phyloP scores from a whole-genome alignment of 2,329 filamentous ascomycete genomes.

The Dactylellina sp. region DNA sequence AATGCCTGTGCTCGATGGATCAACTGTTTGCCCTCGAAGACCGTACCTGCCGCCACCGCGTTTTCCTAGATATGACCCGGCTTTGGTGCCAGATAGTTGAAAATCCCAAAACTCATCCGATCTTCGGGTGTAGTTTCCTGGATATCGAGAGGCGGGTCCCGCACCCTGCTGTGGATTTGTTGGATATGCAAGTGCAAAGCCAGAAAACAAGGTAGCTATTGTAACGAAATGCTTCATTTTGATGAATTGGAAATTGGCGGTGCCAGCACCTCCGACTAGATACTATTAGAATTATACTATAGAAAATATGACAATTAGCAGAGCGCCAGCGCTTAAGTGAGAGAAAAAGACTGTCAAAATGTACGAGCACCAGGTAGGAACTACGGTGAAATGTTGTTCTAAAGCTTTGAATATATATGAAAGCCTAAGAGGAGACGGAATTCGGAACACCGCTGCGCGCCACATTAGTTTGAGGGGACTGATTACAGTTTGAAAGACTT shows the following conservation, averaged over 20 bases:
- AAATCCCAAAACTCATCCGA: conserved; percentile 87
- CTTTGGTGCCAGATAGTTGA: conserved; percentile 84
- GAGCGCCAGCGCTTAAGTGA: too few species aligned
- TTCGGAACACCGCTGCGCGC: too few species aligned
- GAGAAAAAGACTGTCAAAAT: too few species aligned
- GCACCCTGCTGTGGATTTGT: not conserved
- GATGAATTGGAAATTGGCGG: not conserved
- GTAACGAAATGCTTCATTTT: conserved; percentile 2
- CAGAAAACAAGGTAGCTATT: not conserved
- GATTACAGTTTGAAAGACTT: too few species aligned
- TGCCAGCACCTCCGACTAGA: not conserved
- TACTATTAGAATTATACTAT: not conserved
- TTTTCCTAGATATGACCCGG: conserved; percentile 72
- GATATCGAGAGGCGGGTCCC: conserved; percentile 61
- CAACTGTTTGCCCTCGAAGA: conserved; percentile 81
- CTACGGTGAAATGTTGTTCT: too few species aligned
- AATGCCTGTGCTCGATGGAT: conserved; percentile 80
- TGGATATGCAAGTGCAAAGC: not conserved
- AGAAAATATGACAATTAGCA: not conserved
- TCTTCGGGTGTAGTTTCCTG: conserved; percentile 84
- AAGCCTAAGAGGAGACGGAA: too few species aligned
- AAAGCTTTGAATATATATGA: too few species aligned
- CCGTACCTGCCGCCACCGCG: conserved; percentile 87
- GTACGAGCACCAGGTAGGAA: too few species aligned
- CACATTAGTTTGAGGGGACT: too few species aligned